Evolutionary conservation across 192 early-diverging fungal species (phyloP), one percentile per base, ranked within the genome.

Genomic region (Backusella australiensis): DNA sequence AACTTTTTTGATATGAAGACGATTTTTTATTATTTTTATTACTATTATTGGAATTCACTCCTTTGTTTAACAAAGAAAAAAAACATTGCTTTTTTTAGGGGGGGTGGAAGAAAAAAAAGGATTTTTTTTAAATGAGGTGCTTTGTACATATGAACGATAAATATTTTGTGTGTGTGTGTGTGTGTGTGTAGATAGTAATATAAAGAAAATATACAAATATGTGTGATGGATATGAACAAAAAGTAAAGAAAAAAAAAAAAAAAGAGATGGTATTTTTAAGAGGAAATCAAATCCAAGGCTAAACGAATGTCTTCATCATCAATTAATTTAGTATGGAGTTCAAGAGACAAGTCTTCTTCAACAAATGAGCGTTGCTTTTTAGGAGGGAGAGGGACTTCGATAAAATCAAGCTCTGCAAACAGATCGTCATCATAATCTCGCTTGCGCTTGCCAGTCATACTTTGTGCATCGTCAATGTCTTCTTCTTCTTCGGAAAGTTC

Each of bases 401-500:
- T 49, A 68, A 78, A 74, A 46, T 78, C 77, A 11, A 74, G 56
- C 39, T 73, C 41, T 29, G 49, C 71, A 67, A 78, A 69, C 15
- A 74, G 35, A 74, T 78, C 67, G 12, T 73, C 63, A 17, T 78
- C 77, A 39, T 70, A 46, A 5, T 73, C 71, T 35, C 67, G 19
- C 5, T 63, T 74, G n/a, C 63, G 56, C 53, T 74, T 65, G 17
- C 42, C 32, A 19, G 21, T 29, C 6, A 74, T 29, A 34, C 73
- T 74, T 34, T 56, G 21, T n/a, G 35, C 38, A 19, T 74, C 73
- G 32, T 77, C 74, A n/a, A 67, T 71, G 12, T 77, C 76, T 46
- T 77, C 76, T 65, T 71, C 69, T 65, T 71, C 69, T 65, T 77
- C 76, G 7, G 53, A 66, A 66, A 72, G 29, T 72, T 77, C 76